Evolutionary conservation across 306 rosid species (phyloP), one percentile per base, ranked within the genome.

Genomic region (Pueraria montana): DNA sequence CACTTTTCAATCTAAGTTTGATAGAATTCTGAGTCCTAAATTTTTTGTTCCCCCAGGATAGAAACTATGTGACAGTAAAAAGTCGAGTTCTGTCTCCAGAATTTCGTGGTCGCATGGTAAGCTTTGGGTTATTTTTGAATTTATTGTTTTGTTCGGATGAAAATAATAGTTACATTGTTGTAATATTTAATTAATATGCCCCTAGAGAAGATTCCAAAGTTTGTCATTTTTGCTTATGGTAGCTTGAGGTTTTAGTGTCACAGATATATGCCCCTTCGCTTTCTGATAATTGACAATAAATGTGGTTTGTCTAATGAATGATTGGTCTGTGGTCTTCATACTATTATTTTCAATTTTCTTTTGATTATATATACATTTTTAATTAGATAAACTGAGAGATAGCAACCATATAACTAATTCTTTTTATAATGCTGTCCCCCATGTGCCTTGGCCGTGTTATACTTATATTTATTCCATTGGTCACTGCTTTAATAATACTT

Each of bases 21-120:
- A 49, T n/a, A 69, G 30, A 46, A 61, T 65, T 76, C 72, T 78
- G 67, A 86, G 24, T 16, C 72, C 53, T 82, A 43, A 68, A 30
- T 72, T 80, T 71, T 86, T 55, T 86, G 49, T 82, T 87, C 76
- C 61, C 72, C 79, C 97, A 96, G 99, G 97, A 91, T 77, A 90
- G 98, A 70, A 91, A 87, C 63, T 96, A 96, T 30, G 92, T 96
- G 84, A 90, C 90, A 30, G 89, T 87, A 63, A 96, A 92, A 91
- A 89, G 70, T 76, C 97, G 97, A 55, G 94, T 94, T 50, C 83
- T 94, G 43, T 84, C 87, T 88, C 99, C 99, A 32, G 99, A 96
- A 83, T 96, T 94, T 78, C 98, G 98, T 84, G 98, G 99, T 73
- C 98, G 99, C 46, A 96, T 96, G 99, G 99, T 96, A 90, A 77